phyloP scores from a whole-genome alignment of 106 monocot species.

The Dioscorea zingiberensis region DNA sequence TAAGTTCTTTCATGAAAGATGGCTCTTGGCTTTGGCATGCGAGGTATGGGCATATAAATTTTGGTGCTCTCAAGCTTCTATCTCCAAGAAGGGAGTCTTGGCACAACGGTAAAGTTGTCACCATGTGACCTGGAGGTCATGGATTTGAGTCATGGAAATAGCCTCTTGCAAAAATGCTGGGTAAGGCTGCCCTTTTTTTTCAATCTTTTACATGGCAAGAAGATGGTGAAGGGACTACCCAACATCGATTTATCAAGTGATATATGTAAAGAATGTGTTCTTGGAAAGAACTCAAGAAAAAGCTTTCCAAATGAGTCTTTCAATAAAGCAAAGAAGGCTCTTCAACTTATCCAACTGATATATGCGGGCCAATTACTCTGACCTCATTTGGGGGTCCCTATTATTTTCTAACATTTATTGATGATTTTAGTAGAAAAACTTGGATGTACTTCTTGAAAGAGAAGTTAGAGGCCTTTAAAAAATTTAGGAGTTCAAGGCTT shows the following conservation, averaged over 20 bases:
- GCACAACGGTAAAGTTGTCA: too few species aligned
- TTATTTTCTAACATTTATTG: slow-evolving; percentile 3
- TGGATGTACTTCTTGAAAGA: too few species aligned
- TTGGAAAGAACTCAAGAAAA: slow-evolving; percentile 1
- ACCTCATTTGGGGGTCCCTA: neutral
- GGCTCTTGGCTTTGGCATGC: neutral
- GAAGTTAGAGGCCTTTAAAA: too few species aligned
- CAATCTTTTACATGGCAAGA: too few species aligned
- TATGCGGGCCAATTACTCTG: slow-evolving; percentile 1
- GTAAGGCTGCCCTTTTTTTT: too few species aligned
- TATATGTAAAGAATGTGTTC: neutral
- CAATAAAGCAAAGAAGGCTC: too few species aligned
- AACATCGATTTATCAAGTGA: neutral
- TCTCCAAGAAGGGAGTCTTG: too few species aligned
- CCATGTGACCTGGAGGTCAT: too few species aligned
- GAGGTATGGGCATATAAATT: slow-evolving; percentile 4
- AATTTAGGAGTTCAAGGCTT: too few species aligned
- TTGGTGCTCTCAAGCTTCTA: neutral
- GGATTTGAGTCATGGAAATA: too few species aligned
- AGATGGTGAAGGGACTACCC: slow-evolving; percentile 10
- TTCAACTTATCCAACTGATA: neutral
- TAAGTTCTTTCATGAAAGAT: neutral
- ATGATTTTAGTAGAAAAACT: slow-evolving; percentile 2
- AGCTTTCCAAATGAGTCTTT: slow-evolving; percentile 4
- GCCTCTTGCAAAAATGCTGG: too few species aligned